phyloP scores from a whole-genome alignment of 164 flowering plant species.

The Vitis cinerea region DNA sequence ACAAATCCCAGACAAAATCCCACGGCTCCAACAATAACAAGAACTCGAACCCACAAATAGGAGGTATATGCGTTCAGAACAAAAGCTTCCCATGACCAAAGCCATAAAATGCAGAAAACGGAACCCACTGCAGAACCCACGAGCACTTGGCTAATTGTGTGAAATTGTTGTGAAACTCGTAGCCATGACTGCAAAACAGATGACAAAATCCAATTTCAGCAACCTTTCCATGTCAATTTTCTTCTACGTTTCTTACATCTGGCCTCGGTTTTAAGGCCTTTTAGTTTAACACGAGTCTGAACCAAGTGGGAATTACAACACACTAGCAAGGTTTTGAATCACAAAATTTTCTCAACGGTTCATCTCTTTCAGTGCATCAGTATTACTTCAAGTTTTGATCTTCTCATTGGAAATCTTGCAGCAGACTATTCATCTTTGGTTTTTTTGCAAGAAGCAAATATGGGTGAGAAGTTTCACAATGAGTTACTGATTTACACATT shows the following conservation, averaged over 20 bases:
- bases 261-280: not conserved
- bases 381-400: not conserved
- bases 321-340: no score
- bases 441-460: no score
- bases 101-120: slow-evolving; percentile 59
- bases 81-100: slow-evolving; percentile 57
- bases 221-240: not conserved
- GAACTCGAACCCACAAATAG: slow-evolving; percentile 47
- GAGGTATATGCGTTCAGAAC: slow-evolving; percentile 55
- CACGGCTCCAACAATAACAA: slow-evolving; percentile 39
- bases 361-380: not conserved
- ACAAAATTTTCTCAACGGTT: not conserved
- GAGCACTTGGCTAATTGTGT: slow-evolving; percentile 69
- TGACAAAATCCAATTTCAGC: not conserved
- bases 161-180: slow-evolving; percentile 71
- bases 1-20: slow-evolving; percentile 46
- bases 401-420: no score
- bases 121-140: slow-evolving; percentile 78
- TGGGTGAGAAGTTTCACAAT: no score
- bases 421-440: no score
- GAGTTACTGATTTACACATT: no score
- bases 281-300: not conserved
- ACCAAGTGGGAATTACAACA: no score
- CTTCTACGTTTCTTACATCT: no score
- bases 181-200: slow-evolving; percentile 79